Evolutionary conservation across 768 basidiomycete genomes (phyloP).

Genomic region (Cystoderma amianthinum): DNA sequence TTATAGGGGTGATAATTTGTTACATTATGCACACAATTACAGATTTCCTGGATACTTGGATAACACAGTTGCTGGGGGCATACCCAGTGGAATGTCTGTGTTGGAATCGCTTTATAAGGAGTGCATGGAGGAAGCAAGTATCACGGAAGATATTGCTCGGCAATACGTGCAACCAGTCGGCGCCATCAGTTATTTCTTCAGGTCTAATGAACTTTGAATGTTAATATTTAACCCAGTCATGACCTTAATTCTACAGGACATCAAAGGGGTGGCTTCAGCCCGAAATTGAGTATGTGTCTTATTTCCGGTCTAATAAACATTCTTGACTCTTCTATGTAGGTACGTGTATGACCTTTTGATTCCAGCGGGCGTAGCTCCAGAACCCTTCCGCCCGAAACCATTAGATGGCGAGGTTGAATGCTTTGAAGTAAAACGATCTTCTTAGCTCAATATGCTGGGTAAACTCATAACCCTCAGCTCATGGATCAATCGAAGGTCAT

Average conservation of each 20-base stretch:
- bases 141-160: constrained; percentile 58
- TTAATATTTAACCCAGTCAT: not conserved
- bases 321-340: constrained; percentile 26
- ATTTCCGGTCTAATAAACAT: not conserved
- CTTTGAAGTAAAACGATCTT: constrained; percentile 81
- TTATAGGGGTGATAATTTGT: not conserved
- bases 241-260: constrained; percentile 29
- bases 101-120: constrained; percentile 84
- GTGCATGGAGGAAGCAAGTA: constrained; percentile 88
- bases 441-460: not conserved
- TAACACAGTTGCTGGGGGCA: constrained; percentile 90
- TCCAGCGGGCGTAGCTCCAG: constrained; percentile 40
- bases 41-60: constrained; percentile 86
- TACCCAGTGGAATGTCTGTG: constrained; percentile 67
- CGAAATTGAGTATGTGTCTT: constrained; percentile 57
- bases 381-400: constrained; percentile 59
- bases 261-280: constrained; percentile 77
- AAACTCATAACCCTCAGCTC: too few relatives aligned
- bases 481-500: constrained; percentile 44
- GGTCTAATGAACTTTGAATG: constrained; percentile 26
- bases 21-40: constrained; percentile 1
- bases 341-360: constrained; percentile 81
- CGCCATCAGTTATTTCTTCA: constrained; percentile 76
- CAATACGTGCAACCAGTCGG: constrained; percentile 56
- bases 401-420: constrained; percentile 92